phyloP scores from a whole-genome alignment of 768 basidiomycete species.

The Phaeolepiota aurea region DNA sequence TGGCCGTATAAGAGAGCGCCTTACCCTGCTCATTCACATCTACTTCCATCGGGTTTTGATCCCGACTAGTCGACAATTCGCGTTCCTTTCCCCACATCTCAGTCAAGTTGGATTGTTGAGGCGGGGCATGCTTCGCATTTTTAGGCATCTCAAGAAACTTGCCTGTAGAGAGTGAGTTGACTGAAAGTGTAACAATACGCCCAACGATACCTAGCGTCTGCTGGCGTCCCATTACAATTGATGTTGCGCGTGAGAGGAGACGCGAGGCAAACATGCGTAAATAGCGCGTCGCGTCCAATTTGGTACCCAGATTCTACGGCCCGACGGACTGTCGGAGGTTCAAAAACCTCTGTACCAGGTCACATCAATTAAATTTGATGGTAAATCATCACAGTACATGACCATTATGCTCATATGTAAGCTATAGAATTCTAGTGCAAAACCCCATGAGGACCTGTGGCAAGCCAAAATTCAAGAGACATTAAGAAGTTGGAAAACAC shows the following conservation, averaged over 20 bases:
- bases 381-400: too few relatives aligned
- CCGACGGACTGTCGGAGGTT: too few relatives aligned
- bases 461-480: too few relatives aligned
- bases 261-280: slow-evolving; percentile 36
- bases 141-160: slow-evolving; percentile 76
- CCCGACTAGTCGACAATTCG: slow-evolving; percentile 13
- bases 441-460: too few relatives aligned
- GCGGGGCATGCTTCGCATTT: slow-evolving; percentile 52
- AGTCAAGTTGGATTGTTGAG: slow-evolving; percentile 71
- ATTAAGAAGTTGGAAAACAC: too few relatives aligned
- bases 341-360: too few relatives aligned
- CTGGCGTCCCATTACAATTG: slow-evolving; percentile 53
- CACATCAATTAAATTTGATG: too few relatives aligned
- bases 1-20: too few relatives aligned
- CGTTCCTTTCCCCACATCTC: slow-evolving; percentile 60
- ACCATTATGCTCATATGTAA: too few relatives aligned
- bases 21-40: slow-evolving; percentile 17
- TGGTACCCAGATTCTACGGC: too few relatives aligned
- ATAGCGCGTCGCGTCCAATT: slow-evolving; percentile 30
- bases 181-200: background rate
- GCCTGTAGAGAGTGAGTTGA: slow-evolving; percentile 28
- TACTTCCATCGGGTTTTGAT: slow-evolving; percentile 18
- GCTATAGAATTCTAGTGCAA: too few relatives aligned
- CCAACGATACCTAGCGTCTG: slow-evolving; percentile 54
- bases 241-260: slow-evolving; percentile 22